Base-by-base conservation (phyloP, 805 yeast species). In the Lachancea sp. region DNA sequence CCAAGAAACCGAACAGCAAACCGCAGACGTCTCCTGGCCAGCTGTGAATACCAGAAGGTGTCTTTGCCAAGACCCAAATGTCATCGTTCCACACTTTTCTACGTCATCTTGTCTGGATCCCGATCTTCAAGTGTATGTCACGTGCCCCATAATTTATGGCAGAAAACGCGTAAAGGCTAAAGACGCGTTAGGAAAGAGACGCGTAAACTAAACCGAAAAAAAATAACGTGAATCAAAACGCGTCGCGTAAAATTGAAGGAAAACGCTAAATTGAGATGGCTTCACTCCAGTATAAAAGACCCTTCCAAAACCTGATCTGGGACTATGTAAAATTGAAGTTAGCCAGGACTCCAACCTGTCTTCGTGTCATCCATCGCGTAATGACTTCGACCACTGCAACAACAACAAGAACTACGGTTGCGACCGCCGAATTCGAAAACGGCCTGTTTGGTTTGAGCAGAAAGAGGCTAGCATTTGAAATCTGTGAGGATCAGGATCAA, bases 391-490 rank as follows among this genome's bases (percentile, higher is more conserved):
- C 35, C 15, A 5, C 35, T 5, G 6, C 18, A n/a, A 32, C 18
- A 3, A 16, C 19, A 7, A 31, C 16, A 16, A 31, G 33, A 4
- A 29, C 16, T 26, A 38, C 27, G 4, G 27, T 13, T 32, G n/a
- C 39, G 7, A 32, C 35, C 16, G 16, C 35, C 9, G 35, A 17
- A 31, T 22, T 29, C 17, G 45, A 36, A 12, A 36, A 30, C 30
- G 40, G 22, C n/a, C 8, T 42, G 5, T 16, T 42, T 12, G 37
- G 37, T n/a, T 15, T 32, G 16, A 17, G 36, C 32, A 42, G 45
- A 16, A 42, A 42, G 19, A 36, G 45, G 30, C 36, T 36, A n/a
- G 36, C 41, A 2, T 42, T 42, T 31, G 45, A 42, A 36, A 33
- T 40, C 19, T 40, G 36, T n/a, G 46, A 43, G 29, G 46, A 43